These are phyloP conservation scores for Calonectria leucothoes DNA, from an alignment of 2,329 filamentous ascomycete genomes.

Conservation along the genomic window DNA sequence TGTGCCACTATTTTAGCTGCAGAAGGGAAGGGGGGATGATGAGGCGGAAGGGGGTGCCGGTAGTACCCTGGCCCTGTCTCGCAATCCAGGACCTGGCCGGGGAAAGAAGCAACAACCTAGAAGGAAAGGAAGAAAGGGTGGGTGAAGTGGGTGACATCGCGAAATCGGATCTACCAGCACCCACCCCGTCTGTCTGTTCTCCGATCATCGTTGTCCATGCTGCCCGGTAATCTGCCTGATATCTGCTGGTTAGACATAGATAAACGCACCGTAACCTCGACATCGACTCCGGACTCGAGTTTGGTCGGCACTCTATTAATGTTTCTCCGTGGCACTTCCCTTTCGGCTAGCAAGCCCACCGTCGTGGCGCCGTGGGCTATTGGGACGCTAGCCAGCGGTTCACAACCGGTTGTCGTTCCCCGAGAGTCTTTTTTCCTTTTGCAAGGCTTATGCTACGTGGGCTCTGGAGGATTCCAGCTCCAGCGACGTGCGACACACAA, in stretches of 20 bases:
- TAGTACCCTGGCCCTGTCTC: slow-evolving; percentile 18
- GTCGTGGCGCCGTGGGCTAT: slow-evolving; percentile 24
- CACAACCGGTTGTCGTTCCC: slow-evolving; percentile 5
- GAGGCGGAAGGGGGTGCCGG: slow-evolving; percentile 27
- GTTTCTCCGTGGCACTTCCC: slow-evolving; percentile 7
- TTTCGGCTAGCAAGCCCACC: slow-evolving; percentile 21
- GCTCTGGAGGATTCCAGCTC: neutral
- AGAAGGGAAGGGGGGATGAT: slow-evolving; percentile 11
- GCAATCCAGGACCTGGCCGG: slow-evolving; percentile 10
- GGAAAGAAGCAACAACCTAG: slow-evolving; percentile 22
- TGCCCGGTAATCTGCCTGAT: neutral
- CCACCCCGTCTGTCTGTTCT: slow-evolving; percentile 9
- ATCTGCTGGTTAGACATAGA: neutral
- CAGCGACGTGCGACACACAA: neutral
- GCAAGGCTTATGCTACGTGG: neutral
- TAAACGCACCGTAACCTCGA: neutral
- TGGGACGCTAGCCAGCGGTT: slow-evolving; percentile 22
- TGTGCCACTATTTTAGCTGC: slow-evolving; percentile 26
- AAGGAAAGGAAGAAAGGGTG: slow-evolving; percentile 10
- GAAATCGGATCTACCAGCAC: slow-evolving; percentile 41
- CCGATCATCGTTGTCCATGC: slow-evolving; percentile 22
- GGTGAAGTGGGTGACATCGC: slow-evolving; percentile 37
- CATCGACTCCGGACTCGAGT: neutral
- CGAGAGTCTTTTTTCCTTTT: neutral
- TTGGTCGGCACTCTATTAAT: neutral